These are phyloP conservation scores for Tricholoma saponaceum DNA, from an alignment of 768 basidiomycete species.

Conservation along the genomic window DNA sequence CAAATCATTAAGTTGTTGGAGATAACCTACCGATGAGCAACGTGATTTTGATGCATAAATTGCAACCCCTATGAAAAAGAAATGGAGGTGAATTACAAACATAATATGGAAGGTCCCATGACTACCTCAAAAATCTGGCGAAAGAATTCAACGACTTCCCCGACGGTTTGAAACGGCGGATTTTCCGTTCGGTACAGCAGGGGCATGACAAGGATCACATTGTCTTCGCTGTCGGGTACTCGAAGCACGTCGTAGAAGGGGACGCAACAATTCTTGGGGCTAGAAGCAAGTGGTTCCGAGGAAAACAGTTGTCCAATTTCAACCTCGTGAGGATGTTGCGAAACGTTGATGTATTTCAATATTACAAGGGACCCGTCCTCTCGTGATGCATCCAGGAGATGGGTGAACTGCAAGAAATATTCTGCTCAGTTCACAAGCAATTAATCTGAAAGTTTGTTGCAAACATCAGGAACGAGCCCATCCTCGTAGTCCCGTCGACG, in stretches of 20 bases:
- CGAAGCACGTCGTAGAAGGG: slow-evolving; percentile 20
- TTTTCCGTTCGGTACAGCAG: slow-evolving; percentile 7
- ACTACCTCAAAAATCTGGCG: slow-evolving; percentile 27
- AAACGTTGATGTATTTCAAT: slow-evolving; percentile 20
- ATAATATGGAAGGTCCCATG: not conserved
- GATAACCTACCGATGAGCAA: not conserved
- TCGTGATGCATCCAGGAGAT: slow-evolving; percentile 25
- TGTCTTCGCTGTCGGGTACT: slow-evolving; percentile 14
- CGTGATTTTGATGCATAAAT: too few relatives aligned
- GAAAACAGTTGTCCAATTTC: slow-evolving; percentile 23
- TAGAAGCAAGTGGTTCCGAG: not conserved
- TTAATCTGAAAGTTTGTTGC: not conserved
- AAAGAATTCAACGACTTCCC: slow-evolving; percentile 29
- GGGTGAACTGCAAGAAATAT: not conserved
- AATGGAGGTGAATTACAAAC: not conserved
- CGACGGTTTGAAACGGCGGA: slow-evolving; percentile 25
- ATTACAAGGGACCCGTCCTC: slow-evolving; percentile 22
- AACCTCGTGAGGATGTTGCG: slow-evolving; percentile 20
- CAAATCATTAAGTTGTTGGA: not conserved
- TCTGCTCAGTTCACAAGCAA: not conserved
- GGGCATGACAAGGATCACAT: slow-evolving; percentile 19
- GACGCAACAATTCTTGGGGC: slow-evolving; percentile 25
- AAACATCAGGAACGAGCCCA: not conserved
- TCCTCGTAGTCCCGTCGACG: slow-evolving; percentile 7
- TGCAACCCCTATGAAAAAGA: not conserved